phyloP scores from a whole-genome alignment of 2,329 filamentous ascomycete genomes.

The Exophiala spinifera region DNA sequence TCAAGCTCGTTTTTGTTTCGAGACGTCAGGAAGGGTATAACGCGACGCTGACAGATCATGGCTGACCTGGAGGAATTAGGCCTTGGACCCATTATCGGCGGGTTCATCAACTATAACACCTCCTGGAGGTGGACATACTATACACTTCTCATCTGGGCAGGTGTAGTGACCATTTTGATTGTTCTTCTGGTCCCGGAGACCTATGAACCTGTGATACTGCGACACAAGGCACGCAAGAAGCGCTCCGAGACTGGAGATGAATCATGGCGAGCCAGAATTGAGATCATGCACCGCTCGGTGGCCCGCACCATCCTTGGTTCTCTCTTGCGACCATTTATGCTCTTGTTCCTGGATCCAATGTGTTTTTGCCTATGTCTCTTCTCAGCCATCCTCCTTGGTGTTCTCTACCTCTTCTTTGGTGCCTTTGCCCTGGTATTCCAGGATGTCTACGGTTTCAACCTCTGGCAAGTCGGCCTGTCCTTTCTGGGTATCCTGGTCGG shows the following conservation, averaged over 20 bases:
- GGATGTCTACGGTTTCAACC: slow-evolving; percentile 39
- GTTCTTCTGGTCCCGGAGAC: slow-evolving; percentile 73
- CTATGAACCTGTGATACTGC: slow-evolving; percentile 68
- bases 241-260: slow-evolving; percentile 62
- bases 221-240: slow-evolving; percentile 56
- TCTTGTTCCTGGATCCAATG: slow-evolving; percentile 44
- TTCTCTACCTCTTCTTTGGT: slow-evolving; percentile 44
- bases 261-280: slow-evolving; percentile 67
- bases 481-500: slow-evolving; percentile 51
- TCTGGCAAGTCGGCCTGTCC: slow-evolving; percentile 33
- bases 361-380: slow-evolving; percentile 42
- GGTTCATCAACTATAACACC: slow-evolving; percentile 65
- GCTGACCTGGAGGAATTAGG: too few species aligned
- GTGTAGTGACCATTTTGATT: slow-evolving; percentile 53
- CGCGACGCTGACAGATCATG: too few species aligned
- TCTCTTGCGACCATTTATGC: slow-evolving; percentile 51
- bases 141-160: slow-evolving; percentile 70
- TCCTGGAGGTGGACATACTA: slow-evolving; percentile 75
- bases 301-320: slow-evolving; percentile 52
- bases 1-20: too few species aligned
- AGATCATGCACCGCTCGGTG: slow-evolving; percentile 65
- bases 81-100: slow-evolving; percentile 18
- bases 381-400: slow-evolving; percentile 39
- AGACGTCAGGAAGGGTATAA: too few species aligned
- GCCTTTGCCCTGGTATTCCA: slow-evolving; percentile 42